Conservation (phyloP, 306 rosid genomes). For the Ormosia semicastrata region DNA sequence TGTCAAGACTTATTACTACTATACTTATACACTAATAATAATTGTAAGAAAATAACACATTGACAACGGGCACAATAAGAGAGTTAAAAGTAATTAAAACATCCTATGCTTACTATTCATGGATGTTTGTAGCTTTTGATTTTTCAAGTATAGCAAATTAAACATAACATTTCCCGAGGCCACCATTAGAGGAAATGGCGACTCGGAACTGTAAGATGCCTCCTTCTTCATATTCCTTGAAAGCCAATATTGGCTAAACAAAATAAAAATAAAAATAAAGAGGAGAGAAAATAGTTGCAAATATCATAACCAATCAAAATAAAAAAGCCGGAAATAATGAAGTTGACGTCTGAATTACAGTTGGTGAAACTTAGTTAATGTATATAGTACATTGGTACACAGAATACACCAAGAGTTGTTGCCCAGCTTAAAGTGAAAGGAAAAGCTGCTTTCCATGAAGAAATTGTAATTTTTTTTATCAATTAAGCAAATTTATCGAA, state of each 20-base stretch:
- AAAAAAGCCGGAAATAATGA: neutral
- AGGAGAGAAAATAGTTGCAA: too few species aligned
- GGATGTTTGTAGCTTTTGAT: neutral
- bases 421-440: neutral
- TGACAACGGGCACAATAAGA: neutral
- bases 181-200: neutral
- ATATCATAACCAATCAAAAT: neutral
- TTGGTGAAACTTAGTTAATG: neutral
- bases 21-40: neutral
- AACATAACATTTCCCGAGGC: neutral
- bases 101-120: neutral
- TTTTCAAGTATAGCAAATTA: neutral
- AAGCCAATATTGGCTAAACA: neutral
- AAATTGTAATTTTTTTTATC: neutral
- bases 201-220: neutral
- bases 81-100: neutral
- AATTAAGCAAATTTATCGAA: neutral
- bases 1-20: neutral
- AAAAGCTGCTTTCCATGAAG: neutral
- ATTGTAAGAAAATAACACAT: neutral
- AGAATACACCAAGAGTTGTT: neutral
- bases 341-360: neutral
- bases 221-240: too few species aligned
- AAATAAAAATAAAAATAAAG: too few species aligned
- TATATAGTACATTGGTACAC: neutral